Conservation (phyloP, 331 rosid species). For the Erythrophleum ivorense region DNA sequence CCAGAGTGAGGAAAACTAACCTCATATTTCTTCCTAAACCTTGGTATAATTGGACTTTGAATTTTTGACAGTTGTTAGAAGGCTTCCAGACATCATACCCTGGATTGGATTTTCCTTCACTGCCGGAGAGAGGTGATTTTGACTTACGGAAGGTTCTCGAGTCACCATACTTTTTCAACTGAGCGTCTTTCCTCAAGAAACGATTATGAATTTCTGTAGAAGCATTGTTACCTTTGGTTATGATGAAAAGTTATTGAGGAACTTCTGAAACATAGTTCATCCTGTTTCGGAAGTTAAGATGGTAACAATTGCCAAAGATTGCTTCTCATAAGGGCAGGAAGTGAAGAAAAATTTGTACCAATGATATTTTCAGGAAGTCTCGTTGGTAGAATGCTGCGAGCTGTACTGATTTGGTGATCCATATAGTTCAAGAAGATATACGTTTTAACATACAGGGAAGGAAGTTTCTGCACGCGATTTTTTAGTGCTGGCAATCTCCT, state of each 20-base stretch:
- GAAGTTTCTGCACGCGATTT: constrained; percentile 37
- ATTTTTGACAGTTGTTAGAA: constrained; percentile 64
- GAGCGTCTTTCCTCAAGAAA: constrained; percentile 35
- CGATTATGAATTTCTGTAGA: constrained; percentile 10
- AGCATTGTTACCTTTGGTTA: constrained; percentile 1
- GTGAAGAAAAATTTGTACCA: constrained; percentile 25
- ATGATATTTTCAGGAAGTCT: constrained; percentile 11
- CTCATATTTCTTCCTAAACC: constrained; percentile 17
- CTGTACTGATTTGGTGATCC: neutral
- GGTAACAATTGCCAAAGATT: constrained; percentile 30
- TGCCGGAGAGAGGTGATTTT: constrained; percentile 78
- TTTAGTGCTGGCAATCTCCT: constrained; percentile 37
- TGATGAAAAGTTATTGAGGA: constrained; percentile 1
- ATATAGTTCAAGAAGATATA: constrained; percentile 6
- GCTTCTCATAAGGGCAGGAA: constrained; percentile 36
- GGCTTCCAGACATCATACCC: constrained; percentile 75
- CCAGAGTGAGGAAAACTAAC: constrained; percentile 5
- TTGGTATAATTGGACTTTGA: constrained; percentile 23
- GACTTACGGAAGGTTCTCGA: constrained; percentile 73
- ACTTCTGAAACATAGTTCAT: constrained; percentile 1
- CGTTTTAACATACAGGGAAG: constrained; percentile 21
- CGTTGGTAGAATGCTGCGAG: neutral
- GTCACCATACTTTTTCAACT: constrained; percentile 86
- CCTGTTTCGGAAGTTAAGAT: constrained; percentile 25
- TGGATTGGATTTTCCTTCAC: constrained; percentile 64